Evolutionary conservation across 371 early-diverging fungal species (phyloP).

Genomic region (Mucor sp.): DNA sequence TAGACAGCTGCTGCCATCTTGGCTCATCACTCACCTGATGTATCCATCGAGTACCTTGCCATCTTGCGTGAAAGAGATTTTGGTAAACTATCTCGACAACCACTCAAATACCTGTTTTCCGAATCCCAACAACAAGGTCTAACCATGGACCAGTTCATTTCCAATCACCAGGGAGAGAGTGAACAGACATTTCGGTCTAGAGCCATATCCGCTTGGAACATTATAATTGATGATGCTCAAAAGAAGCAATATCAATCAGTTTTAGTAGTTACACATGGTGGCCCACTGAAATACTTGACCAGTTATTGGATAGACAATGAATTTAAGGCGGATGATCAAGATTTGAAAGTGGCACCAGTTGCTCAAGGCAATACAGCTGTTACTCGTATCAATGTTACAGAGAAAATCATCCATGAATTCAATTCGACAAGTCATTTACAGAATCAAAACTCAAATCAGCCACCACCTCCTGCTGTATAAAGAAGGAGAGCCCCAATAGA

Average conservation of each 20-base stretch:
- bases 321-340: not conserved
- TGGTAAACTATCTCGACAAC: slow-evolving; percentile 30
- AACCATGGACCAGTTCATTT: slow-evolving; percentile 16
- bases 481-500: not conserved
- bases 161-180: slow-evolving; percentile 31
- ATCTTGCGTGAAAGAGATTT: slow-evolving; percentile 39
- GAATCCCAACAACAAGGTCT: slow-evolving; percentile 10
- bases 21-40: slow-evolving; percentile 14
- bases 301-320: slow-evolving; percentile 25
- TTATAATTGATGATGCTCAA: slow-evolving; percentile 24
- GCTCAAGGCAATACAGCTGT: slow-evolving; percentile 48
- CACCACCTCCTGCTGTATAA: slow-evolving; percentile 24
- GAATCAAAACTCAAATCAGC: not conserved
- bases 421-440: slow-evolving; percentile 30
- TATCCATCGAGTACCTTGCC: slow-evolving; percentile 17
- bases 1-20: slow-evolving; percentile 36
- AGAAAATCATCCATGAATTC: slow-evolving; percentile 16
- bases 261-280: slow-evolving; percentile 47
- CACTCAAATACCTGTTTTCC: slow-evolving; percentile 8
- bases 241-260: slow-evolving; percentile 19
- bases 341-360: not conserved
- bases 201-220: slow-evolving; percentile 23
- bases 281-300: slow-evolving; percentile 27
- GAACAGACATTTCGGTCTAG: slow-evolving; percentile 20
- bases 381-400: slow-evolving; percentile 15